These are phyloP conservation scores for Xerocomellus chrysenteron DNA, from an alignment of 768 basidiomycete species.

Conservation along the genomic window DNA sequence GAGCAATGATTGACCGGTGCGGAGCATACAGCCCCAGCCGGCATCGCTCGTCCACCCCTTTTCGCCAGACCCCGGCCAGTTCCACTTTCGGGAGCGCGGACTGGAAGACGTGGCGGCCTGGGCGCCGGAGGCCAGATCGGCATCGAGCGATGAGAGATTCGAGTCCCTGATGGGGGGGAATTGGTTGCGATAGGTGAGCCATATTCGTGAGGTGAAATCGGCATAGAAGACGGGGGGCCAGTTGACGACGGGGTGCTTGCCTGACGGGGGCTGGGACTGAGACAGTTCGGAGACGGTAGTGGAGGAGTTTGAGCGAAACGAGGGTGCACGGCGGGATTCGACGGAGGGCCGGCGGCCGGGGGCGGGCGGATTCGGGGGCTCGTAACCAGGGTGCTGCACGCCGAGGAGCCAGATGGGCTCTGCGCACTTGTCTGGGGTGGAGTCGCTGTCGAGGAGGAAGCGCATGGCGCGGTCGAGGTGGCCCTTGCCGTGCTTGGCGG, in stretches of 20 bases:
- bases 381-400: constrained; percentile 75
- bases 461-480: constrained; percentile 83
- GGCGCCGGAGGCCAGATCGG: constrained; percentile 29
- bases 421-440: constrained; percentile 74
- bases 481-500: constrained; percentile 71
- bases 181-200: constrained; percentile 90
- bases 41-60: constrained; percentile 83
- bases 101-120: constrained; percentile 39
- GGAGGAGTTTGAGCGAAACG: constrained; percentile 46
- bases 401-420: constrained; percentile 92
- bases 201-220: constrained; percentile 86
- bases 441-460: constrained; percentile 89
- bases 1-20: constrained; percentile 82
- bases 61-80: constrained; percentile 62
- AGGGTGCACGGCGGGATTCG: constrained; percentile 42
- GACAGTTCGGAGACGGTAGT: constrained; percentile 35
- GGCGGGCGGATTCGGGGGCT: constrained; percentile 35
- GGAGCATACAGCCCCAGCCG: constrained; percentile 91
- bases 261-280: constrained; percentile 36
- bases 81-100: constrained; percentile 55
- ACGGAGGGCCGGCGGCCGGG: constrained; percentile 39
- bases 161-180: constrained; percentile 79
- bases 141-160: constrained; percentile 43
- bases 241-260: constrained; percentile 36
- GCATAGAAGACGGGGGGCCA: constrained; percentile 86